phyloP scores from a whole-genome alignment of 371 early-diverging fungal species.

The Mucor velutinosus region DNA sequence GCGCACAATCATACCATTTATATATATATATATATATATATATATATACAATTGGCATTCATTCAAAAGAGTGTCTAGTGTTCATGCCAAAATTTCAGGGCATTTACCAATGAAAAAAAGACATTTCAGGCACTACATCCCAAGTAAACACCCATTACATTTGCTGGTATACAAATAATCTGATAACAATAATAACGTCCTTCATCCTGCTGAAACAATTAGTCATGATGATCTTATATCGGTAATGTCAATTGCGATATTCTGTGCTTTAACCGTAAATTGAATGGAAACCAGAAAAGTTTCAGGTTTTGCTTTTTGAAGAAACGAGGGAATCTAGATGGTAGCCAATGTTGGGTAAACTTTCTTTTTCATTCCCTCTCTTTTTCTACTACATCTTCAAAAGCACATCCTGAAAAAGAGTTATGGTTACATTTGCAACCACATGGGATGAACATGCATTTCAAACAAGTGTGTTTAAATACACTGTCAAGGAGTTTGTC shows the following conservation, averaged over 20 bases:
- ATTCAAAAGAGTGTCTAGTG: too few species aligned
- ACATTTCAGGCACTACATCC: too few species aligned
- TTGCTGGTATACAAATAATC: too few species aligned
- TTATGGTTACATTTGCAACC: neutral
- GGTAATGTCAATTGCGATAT: neutral
- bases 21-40: too few species aligned
- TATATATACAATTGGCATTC: too few species aligned
- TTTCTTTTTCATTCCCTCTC: too few species aligned
- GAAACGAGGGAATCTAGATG: neutral
- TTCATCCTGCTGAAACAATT: neutral
- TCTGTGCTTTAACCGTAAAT: neutral
- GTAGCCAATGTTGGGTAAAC: neutral
- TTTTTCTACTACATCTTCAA: neutral
- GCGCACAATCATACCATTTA: neutral
- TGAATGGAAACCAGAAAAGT: neutral
- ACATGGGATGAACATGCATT: neutral
- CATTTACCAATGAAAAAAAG: too few species aligned
- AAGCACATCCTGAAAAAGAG: neutral
- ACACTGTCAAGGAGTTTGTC: neutral
- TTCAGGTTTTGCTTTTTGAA: neutral
- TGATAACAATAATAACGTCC: neutral
- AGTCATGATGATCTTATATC: neutral
- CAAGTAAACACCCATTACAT: too few species aligned
- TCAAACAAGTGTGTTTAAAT: constrained; percentile 6
- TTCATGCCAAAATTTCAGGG: too few species aligned